A percentile compares a stretch with the other conserved stretches of the same genome.
These are phyloP conservation scores for Talaromyces funiculosus DNA, from an alignment of 2,329 filamentous ascomycete species.

Conservation along the genomic window DNA sequence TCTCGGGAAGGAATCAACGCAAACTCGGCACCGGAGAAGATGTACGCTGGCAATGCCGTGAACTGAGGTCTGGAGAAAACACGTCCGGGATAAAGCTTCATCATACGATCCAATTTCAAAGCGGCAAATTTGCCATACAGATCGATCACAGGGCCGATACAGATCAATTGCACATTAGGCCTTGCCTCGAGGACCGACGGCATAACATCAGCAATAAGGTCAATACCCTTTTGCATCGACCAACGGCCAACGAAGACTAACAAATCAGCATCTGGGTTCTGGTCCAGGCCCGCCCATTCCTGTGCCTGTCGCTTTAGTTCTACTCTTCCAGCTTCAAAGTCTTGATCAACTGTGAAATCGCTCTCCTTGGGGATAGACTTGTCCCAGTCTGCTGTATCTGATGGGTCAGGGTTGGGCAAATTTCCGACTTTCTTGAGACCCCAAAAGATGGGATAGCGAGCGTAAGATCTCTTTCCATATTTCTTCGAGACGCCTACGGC, in stretches of 20 bases:
- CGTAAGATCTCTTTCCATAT: conserved; percentile 61
- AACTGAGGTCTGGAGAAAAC: conserved; percentile 66
- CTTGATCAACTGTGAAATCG: conserved; percentile 49
- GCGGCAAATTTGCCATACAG: conserved; percentile 64
- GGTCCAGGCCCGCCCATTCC: conserved; percentile 60
- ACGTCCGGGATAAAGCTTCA: conserved; percentile 59
- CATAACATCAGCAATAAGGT: conserved; percentile 64
- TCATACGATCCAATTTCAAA: conserved; percentile 58
- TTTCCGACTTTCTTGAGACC: conserved; percentile 57
- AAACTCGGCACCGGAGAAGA: conserved; percentile 64
- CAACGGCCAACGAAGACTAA: conserved; percentile 65
- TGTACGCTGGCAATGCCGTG: conserved; percentile 59
- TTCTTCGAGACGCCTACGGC: conserved; percentile 64
- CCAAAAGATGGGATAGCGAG: conserved; percentile 66
- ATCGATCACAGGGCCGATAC: conserved; percentile 61
- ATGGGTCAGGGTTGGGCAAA: conserved; percentile 61
- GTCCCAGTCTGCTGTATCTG: conserved; percentile 58
- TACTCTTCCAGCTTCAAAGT: conserved; percentile 50
- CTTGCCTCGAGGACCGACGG: conserved; percentile 57
- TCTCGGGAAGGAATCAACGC: conserved; percentile 63
- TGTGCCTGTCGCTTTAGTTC: conserved; percentile 57
- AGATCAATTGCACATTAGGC: conserved; percentile 57
- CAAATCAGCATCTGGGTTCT: conserved; percentile 57
- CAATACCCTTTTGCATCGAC: conserved; percentile 64
- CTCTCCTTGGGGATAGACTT: conserved; percentile 47